A percentile compares a stretch with the other conserved stretches of the same genome.
Evolutionary conservation across 1,139 yeast genomes (phyloP).

Genomic region (Candida tropicalis): DNA sequence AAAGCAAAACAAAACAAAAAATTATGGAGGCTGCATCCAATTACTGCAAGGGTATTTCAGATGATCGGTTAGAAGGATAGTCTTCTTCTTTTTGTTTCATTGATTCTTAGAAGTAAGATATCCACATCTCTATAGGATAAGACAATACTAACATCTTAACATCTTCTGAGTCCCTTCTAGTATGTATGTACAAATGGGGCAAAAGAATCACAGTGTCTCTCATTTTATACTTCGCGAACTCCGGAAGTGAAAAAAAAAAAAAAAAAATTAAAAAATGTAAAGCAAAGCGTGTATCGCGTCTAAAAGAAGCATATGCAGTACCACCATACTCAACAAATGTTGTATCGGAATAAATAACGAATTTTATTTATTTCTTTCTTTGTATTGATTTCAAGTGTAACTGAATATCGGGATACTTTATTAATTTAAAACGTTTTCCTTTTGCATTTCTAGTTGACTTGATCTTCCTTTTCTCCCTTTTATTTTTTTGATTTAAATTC

Average conservation of each 20-base stretch:
- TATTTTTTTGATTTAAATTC: conserved; percentile 1
- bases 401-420: no score
- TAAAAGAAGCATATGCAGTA: conserved; percentile 4
- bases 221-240: conserved; percentile 4
- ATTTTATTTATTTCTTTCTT: no score
- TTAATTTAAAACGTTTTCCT: not conserved
- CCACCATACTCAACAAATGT: conserved; percentile 3
- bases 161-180: no score
- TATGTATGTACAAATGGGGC: no score
- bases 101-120: no score
- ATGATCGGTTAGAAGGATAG: no score
- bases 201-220: no score
- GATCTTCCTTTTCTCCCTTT: not conserved
- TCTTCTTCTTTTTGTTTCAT: no score
- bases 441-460: not conserved
- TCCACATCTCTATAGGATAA: no score
- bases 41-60: no score
- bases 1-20: no score
- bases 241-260: not conserved
- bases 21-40: not conserved
- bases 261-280: not conserved
- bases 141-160: no score
- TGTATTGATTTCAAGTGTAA: not conserved
- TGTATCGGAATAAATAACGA: not conserved
- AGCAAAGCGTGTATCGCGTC: not conserved